These are phyloP conservation scores for Trichoderma simmonsii DNA, from an alignment of 2,329 filamentous ascomycete species.

Conservation along the genomic window DNA sequence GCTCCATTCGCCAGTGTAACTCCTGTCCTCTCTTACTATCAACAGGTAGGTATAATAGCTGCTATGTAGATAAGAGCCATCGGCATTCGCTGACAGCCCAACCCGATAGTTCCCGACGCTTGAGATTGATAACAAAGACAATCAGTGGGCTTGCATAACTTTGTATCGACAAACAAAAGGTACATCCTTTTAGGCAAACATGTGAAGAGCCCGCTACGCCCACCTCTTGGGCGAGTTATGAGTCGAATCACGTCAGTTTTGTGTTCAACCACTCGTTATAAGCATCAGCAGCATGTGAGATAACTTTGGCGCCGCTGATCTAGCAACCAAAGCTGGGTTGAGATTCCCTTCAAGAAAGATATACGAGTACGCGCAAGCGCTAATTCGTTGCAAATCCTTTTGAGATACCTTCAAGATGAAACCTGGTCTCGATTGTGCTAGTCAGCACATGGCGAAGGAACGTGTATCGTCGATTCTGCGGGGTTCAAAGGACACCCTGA, in stretches of 20 bases:
- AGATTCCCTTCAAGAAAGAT: not conserved
- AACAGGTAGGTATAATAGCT: not conserved
- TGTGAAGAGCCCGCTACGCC: not conserved
- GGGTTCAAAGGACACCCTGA: not conserved
- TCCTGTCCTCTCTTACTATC: not conserved
- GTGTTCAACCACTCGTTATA: not conserved
- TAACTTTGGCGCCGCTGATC: constrained; percentile 11
- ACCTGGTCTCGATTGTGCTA: not conserved
- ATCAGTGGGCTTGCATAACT: not conserved
- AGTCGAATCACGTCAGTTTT: not conserved
- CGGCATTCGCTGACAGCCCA: not conserved
- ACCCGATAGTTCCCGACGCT: constrained; percentile 6
- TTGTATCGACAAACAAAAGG: not conserved
- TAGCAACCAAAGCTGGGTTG: not conserved
- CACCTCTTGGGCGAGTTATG: not conserved
- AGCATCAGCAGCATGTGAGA: constrained; percentile 8
- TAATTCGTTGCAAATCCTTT: not conserved
- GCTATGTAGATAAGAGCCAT: not conserved
- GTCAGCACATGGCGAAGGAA: not conserved
- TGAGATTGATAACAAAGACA: not conserved
- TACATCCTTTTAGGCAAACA: not conserved
- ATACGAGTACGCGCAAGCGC: not conserved
- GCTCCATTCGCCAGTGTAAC: not conserved
- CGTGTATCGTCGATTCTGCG: not conserved
- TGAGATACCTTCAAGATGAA: not conserved